Evolutionary conservation across 2,329 filamentous ascomycete species (phyloP).

Genomic region (Venturia oleaginea): DNA sequence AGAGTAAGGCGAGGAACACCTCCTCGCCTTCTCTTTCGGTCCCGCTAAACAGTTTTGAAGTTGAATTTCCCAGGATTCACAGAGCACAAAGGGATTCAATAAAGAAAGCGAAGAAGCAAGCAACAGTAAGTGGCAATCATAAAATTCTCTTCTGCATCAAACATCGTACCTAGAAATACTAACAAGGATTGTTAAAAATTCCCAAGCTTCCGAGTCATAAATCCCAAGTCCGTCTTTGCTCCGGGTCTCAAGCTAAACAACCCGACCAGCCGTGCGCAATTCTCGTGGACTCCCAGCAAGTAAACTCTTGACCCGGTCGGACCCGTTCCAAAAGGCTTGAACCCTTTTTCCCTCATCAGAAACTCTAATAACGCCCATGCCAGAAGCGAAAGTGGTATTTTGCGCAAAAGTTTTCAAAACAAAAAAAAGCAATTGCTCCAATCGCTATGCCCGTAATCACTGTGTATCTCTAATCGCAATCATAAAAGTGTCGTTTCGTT

Average conservation of each 20-base stretch:
- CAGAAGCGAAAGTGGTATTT: conserved; percentile 6
- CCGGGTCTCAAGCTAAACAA: background rate
- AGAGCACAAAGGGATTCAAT: background rate
- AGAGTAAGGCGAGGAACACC: background rate
- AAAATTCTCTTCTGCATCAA: background rate
- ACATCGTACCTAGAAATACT: background rate
- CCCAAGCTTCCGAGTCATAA: background rate
- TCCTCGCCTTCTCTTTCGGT: background rate
- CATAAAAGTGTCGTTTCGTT: background rate
- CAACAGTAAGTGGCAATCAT: background rate
- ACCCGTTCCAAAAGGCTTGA: background rate
- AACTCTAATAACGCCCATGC: background rate
- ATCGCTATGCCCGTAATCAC: background rate
- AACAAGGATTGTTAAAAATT: background rate
- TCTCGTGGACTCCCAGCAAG: background rate
- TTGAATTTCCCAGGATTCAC: background rate
- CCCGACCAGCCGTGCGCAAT: background rate
- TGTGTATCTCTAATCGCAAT: background rate
- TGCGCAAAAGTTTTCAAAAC: background rate
- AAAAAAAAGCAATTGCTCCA: conserved; percentile 3
- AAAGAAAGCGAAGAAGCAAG: background rate
- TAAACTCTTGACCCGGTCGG: background rate
- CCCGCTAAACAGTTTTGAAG: background rate
- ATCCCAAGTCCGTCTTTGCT: background rate
- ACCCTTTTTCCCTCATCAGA: background rate